Evolutionary conservation across 1,139 yeast species (phyloP).

Genomic region (Kazachstania sp.): DNA sequence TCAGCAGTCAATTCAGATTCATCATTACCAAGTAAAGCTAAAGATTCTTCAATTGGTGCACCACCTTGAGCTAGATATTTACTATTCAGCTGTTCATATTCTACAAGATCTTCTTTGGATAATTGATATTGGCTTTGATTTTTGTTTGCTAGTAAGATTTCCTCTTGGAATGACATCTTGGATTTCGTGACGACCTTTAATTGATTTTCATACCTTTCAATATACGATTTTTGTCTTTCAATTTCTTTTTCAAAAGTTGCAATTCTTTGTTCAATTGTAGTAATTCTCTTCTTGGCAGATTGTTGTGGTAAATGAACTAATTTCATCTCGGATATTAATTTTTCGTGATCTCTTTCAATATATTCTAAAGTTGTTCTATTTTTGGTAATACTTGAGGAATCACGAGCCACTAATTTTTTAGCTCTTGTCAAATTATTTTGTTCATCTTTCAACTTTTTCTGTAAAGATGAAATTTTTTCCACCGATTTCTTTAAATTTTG

Average conservation of each 20-base stretch:
- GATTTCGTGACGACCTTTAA: constrained; percentile 41
- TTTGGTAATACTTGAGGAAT: constrained; percentile 38
- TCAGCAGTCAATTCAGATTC: constrained; percentile 37
- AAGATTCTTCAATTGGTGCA: constrained; percentile 45
- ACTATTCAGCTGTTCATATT: constrained; percentile 55
- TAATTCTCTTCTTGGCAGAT: constrained; percentile 36
- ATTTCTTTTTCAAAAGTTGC: constrained; percentile 47
- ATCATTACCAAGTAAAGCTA: constrained; percentile 39
- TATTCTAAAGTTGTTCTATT: constrained; percentile 36
- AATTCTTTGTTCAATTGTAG: constrained; percentile 43
- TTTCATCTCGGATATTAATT: constrained; percentile 46
- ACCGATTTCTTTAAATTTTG: constrained; percentile 29
- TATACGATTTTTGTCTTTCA: constrained; percentile 41
- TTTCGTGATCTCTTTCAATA: constrained; percentile 39
- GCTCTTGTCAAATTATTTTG: constrained; percentile 25
- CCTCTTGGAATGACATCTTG: constrained; percentile 39
- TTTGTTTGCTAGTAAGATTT: constrained; percentile 29
- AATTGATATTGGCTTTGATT: constrained; percentile 33
- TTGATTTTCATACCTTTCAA: constrained; percentile 40
- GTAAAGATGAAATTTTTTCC: constrained; percentile 30
- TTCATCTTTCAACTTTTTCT: constrained; percentile 24
- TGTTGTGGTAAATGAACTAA: constrained; percentile 44
- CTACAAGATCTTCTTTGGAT: constrained; percentile 45
- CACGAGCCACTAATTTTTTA: constrained; percentile 42
- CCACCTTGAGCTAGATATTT: constrained; percentile 52